These are phyloP conservation scores for Melastoma candidum DNA, from an alignment of 441 rosid genomes.

Conservation along the genomic window DNA sequence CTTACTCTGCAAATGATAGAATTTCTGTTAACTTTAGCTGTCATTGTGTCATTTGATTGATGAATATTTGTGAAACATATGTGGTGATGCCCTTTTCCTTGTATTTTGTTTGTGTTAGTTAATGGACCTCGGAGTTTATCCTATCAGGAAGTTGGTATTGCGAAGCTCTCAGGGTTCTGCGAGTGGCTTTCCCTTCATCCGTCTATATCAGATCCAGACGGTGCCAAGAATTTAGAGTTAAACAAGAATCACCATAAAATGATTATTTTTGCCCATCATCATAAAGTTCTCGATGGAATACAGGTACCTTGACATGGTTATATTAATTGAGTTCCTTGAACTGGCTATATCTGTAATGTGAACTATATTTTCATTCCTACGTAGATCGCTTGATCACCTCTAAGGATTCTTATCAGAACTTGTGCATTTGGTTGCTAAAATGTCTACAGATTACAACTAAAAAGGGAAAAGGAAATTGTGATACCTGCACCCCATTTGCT, in stretches of 20 bases:
- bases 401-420: too few species aligned
- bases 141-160: constrained; percentile 84
- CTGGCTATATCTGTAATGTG: constrained; percentile 16
- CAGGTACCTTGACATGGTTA: constrained; percentile 34
- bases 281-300: constrained; percentile 83
- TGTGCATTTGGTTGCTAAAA: too few species aligned
- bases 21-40: too few species aligned
- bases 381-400: too few species aligned
- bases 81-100: constrained; percentile 2
- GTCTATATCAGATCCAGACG: constrained; percentile 41
- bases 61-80: too few species aligned
- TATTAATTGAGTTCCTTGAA: too few species aligned
- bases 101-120: constrained; percentile 31
- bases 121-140: constrained; percentile 42
- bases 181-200: constrained; percentile 91
- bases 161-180: constrained; percentile 72
- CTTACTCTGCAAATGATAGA: too few species aligned
- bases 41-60: too few species aligned
- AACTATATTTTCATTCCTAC: background rate
- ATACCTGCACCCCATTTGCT: too few species aligned
- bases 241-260: constrained; percentile 47
- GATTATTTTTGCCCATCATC: constrained; percentile 96
- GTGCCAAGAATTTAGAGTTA: constrained; percentile 29
- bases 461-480: too few species aligned
- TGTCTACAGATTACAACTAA: too few species aligned